A percentile compares a stretch with the other conserved stretches of the same genome.
Conservation (phyloP, 352 stramenopile species). For the Saprolegnia parasitica region DNA sequence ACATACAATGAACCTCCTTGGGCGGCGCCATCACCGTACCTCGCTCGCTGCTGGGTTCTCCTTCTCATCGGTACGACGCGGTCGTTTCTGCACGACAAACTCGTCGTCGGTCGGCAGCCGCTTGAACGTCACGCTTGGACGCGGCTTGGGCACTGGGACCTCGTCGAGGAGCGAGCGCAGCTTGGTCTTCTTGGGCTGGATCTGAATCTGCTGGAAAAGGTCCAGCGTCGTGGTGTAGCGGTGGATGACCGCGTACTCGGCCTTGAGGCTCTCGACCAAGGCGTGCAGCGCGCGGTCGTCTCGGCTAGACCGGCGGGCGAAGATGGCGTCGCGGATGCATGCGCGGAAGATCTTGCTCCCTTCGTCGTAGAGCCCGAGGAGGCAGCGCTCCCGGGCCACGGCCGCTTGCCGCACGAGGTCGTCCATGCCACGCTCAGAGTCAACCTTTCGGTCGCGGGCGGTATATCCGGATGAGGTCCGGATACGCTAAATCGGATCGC, state of each 20-base stretch:
- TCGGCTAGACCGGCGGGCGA: neutral
- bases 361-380: neutral
- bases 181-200: neutral
- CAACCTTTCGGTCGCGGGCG: too few species aligned
- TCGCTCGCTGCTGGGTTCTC: neutral
- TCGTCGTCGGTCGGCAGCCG: constrained; percentile 1
- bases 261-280: constrained; percentile 4
- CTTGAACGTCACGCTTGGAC: constrained; percentile 9
- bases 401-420: constrained; percentile 8
- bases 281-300: neutral
- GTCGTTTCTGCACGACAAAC: constrained; percentile 2
- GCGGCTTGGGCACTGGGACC: neutral
- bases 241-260: constrained; percentile 3
- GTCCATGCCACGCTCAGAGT: neutral
- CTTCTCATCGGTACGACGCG: neutral
- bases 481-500: neutral
- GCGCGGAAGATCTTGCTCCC: neutral
- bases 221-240: neutral
- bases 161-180: neutral
- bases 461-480: neutral
- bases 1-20: neutral
- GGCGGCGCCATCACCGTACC: neutral
- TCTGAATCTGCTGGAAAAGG: neutral
- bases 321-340: neutral
- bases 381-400: neutral